A percentile compares a stretch with the other conserved stretches of the same genome.
Evolutionary conservation across 306 rosid genomes (phyloP).

Genomic region (Trifolium dubium): DNA sequence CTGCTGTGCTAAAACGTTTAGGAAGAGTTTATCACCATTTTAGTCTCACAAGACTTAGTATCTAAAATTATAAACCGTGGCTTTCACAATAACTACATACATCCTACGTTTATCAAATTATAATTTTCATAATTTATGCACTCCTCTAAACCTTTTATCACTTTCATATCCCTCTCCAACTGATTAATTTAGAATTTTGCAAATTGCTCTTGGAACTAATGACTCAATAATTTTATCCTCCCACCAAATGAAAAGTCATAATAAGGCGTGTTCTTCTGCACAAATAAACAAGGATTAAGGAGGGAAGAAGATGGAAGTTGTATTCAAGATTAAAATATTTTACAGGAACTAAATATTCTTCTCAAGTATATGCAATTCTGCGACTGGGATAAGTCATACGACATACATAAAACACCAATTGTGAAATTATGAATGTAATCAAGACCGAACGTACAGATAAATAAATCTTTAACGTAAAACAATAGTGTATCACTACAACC

Average conservation of each 20-base stretch:
- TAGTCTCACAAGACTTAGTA: too few species aligned
- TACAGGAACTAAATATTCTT: too few species aligned
- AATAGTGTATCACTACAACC: slow-evolving; percentile 5
- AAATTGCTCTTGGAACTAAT: not conserved
- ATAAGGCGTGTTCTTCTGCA: not conserved
- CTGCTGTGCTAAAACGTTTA: too few species aligned
- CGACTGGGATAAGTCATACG: slow-evolving; percentile 6
- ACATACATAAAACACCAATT: slow-evolving; percentile 14
- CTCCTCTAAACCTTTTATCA: not conserved
- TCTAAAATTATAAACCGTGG: too few species aligned
- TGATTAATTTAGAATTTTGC: not conserved
- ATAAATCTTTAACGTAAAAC: slow-evolving; percentile 29
- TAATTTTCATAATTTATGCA: too few species aligned
- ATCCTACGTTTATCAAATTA: not conserved
- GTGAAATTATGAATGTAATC: slow-evolving; percentile 23
- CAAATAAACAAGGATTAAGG: not conserved
- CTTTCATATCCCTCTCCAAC: not conserved
- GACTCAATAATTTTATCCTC: not conserved
- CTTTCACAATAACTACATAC: not conserved
- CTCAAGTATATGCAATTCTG: not conserved
- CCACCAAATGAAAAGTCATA: not conserved
- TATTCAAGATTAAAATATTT: too few species aligned
- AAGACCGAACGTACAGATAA: slow-evolving; percentile 36
- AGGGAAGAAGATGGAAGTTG: too few species aligned
- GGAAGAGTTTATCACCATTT: too few species aligned